These are phyloP conservation scores for Psilocybe cubensis DNA, from an alignment of 768 basidiomycete genomes.

Conservation along the genomic window DNA sequence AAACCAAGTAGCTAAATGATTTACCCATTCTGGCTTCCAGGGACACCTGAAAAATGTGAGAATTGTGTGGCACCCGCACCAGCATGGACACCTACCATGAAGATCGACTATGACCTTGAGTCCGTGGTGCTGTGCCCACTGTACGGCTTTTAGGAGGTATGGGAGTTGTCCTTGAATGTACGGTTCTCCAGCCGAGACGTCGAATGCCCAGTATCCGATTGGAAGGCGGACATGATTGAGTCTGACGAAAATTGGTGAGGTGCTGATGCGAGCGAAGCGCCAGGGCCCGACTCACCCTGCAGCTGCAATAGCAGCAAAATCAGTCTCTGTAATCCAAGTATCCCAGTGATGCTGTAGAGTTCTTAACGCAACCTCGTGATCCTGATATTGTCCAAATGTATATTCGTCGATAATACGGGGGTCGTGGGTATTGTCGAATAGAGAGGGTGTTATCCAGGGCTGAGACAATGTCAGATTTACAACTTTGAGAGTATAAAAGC, in stretches of 20 bases:
- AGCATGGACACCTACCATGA: constrained; percentile 42
- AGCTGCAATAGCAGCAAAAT: constrained; percentile 67
- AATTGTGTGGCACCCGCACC: not conserved
- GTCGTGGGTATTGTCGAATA: constrained; percentile 69
- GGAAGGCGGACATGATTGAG: constrained; percentile 85
- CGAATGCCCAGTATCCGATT: constrained; percentile 92
- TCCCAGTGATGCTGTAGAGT: constrained; percentile 75
- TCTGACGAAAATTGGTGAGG: constrained; percentile 34
- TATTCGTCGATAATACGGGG: constrained; percentile 73
- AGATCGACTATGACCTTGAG: constrained; percentile 86
- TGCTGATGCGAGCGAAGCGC: not conserved
- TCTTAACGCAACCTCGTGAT: constrained; percentile 40
- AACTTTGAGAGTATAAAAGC: too few species aligned
- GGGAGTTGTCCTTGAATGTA: constrained; percentile 77
- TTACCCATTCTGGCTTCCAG: constrained; percentile 85
- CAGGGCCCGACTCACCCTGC: constrained; percentile 58
- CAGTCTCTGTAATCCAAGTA: constrained; percentile 68
- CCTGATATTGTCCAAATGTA: constrained; percentile 70
- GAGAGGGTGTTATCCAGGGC: constrained; percentile 79
- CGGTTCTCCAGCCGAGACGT: constrained; percentile 79
- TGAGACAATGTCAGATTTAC: constrained; percentile 17
- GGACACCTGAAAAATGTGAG: constrained; percentile 47
- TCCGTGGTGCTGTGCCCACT: constrained; percentile 70
- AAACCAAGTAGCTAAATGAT: constrained; percentile 18
- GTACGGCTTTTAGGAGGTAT: constrained; percentile 66